phyloP scores from a whole-genome alignment of 495 filamentous ascomycete genomes.

The Penicillium lagena region DNA sequence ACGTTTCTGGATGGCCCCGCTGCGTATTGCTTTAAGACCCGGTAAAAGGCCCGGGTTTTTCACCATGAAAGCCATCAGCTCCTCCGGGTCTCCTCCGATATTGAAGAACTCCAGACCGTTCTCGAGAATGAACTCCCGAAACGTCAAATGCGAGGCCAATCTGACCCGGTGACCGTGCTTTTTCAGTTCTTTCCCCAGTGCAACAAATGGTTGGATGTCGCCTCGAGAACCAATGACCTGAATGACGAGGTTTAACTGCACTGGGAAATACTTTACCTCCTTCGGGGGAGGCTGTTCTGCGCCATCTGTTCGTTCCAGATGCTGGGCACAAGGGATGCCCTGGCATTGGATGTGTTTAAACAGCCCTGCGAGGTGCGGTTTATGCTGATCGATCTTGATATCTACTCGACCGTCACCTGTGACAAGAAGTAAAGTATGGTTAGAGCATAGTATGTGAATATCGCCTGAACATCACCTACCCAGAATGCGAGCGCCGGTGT shows the following conservation, averaged over 20 bases:
- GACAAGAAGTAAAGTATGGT: not conserved
- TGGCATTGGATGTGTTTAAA: constrained; percentile 1
- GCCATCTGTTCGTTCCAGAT: not conserved
- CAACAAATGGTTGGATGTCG: constrained; percentile 71
- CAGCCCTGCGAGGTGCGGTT: constrained; percentile 1
- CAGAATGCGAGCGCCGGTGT: not conserved
- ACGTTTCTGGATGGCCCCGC: constrained; percentile 59
- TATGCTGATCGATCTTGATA: constrained; percentile 3
- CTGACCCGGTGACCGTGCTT: constrained; percentile 66
- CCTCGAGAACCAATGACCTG: constrained; percentile 73
- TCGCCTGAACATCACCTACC: not conserved
- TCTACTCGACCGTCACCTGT: constrained; percentile 5
- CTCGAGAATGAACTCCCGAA: constrained; percentile 60
- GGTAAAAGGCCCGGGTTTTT: constrained; percentile 79
- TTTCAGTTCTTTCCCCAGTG: constrained; percentile 58
- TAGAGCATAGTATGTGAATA: constrained; percentile 1
- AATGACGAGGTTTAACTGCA: constrained; percentile 65
- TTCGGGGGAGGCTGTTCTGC: constrained; percentile 38
- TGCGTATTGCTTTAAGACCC: constrained; percentile 56
- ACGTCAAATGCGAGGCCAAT: constrained; percentile 68
- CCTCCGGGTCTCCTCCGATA: constrained; percentile 73
- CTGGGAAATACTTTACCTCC: constrained; percentile 44
- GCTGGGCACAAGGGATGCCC: not conserved
- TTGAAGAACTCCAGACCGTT: constrained; percentile 72
- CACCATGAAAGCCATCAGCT: constrained; percentile 84